Evolutionary conservation across 164 flowering plant genomes (phyloP), one percentile per base, ranked within the genome.

Genomic region (Platanus orientalis): DNA sequence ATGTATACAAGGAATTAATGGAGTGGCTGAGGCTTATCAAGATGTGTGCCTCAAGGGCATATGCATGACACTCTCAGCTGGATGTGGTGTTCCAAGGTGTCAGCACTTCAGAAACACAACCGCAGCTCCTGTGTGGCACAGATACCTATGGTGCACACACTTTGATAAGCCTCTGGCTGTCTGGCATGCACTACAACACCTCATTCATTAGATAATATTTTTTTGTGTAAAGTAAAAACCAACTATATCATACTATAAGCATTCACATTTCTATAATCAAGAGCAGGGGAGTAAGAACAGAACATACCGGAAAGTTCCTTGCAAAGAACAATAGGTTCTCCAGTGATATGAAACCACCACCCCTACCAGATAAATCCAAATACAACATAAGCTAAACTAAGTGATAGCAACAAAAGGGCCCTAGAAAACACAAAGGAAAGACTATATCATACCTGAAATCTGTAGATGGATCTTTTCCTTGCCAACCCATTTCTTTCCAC

Each of bases 401-500:
- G 6, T 30, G 6, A 12, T 21, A 56, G 23, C 13, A 19, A 53
- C n/a, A 44, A 30, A 17, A 42, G 30, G 54, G 34, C 13, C 42
- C 23, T 20, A 54, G 4, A 16, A 53, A 59, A 28, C 39, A 28
- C 20, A 29, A 48, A 53, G 21, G n/a, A 55, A 48, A 60, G 21
- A 60, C 26, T 32, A n/a, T n/a, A 30, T 2, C 20, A 3, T 65
- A 92, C 98, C 98, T 80, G 67, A 92, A 92, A 73, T 92, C 98
- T 56, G 98, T 87, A 40, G 98, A 84, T 69, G 98, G 98, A 73
- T 92, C 96, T 75, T 92, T 89, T 62, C 98, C 98, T 76, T 92
- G 98, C 98, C 98, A 92, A 52, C 98, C 98, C 98, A 92, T 92
- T 76, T 85, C 93, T 74, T 91, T 91, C 97, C 97, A 91, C 73